Percentiles rank a stretch among this genome's conserved stretches.
phyloP scores from a whole-genome alignment of 805 yeast genomes.

The Starmera pachycereana region DNA sequence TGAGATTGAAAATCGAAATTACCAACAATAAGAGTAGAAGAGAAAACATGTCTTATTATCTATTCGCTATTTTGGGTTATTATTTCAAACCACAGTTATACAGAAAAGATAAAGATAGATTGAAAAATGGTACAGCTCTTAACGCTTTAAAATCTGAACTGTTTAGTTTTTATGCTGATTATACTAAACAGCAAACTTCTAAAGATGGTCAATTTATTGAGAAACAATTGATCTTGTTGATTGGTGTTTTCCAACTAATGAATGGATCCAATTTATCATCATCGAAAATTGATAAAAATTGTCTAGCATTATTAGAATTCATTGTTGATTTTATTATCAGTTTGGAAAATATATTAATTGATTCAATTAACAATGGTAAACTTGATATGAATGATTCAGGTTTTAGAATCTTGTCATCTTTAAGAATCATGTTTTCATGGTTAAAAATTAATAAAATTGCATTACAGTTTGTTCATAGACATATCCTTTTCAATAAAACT shows the following conservation, averaged over 20 bases:
- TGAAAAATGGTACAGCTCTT: conserved; percentile 22
- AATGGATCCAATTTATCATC: conserved; percentile 2
- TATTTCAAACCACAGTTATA: conserved; percentile 32
- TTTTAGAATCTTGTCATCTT: conserved; percentile 22
- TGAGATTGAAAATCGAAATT: conserved; percentile 8
- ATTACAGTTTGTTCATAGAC: conserved; percentile 23
- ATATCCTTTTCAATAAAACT: conserved; percentile 21
- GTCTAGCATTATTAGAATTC: conserved; percentile 13
- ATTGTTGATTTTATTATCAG: conserved; percentile 29
- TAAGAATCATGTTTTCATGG: conserved; percentile 50
- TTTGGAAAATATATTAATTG: conserved; percentile 22
- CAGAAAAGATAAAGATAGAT: conserved; percentile 18
- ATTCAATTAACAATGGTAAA: conserved; percentile 18
- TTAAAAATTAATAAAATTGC: conserved; percentile 38
- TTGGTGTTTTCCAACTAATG: conserved; percentile 26
- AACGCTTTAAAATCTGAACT: conserved; percentile 23
- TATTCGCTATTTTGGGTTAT: conserved; percentile 31
- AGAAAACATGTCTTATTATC: conserved; percentile 9
- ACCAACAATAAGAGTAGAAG: conserved; percentile 6
- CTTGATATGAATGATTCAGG: conserved; percentile 3
- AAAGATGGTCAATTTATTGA: conserved; percentile 10
- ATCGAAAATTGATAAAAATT: background rate
- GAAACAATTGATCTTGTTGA: conserved; percentile 26
- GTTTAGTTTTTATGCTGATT: conserved; percentile 16
- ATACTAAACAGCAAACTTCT: conserved; percentile 4